Conservation (phyloP, 202 grass and related monocot genomes). For the Setaria viridis region DNA sequence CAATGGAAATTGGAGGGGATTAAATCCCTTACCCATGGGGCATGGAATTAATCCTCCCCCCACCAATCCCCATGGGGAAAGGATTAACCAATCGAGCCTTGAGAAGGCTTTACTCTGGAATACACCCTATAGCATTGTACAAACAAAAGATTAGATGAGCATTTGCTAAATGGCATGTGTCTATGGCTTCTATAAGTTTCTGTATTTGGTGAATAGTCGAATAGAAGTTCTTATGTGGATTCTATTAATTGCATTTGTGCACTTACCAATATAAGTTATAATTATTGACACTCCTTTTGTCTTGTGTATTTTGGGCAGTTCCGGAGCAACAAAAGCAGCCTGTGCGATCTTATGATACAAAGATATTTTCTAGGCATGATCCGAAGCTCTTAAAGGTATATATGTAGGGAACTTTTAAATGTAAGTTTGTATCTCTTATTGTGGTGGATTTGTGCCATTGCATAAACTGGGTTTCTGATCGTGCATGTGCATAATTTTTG, state of each 20-base stretch:
- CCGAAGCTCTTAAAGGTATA: conserved; percentile 76
- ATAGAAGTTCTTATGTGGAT: conserved; percentile 20
- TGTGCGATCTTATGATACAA: conserved; percentile 68
- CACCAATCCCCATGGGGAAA: not conserved
- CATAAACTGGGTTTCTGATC: conserved; percentile 31
- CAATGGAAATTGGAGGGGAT: not conserved
- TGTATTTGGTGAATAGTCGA: conserved; percentile 26
- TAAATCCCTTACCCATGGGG: not conserved
- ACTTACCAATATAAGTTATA: conserved; percentile 24
- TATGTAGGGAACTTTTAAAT: conserved; percentile 38
- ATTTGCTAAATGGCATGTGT: conserved; percentile 36
- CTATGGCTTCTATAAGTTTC: conserved; percentile 37
- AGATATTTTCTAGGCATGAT: conserved; percentile 87
- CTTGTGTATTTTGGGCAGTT: conserved; percentile 48
- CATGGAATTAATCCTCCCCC: not conserved
- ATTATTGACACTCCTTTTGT: conserved; percentile 27
- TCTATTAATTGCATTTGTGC: conserved; percentile 35
- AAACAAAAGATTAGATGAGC: conserved; percentile 19
- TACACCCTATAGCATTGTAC: conserved; percentile 1
- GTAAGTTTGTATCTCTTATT: conserved; percentile 38
- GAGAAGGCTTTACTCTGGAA: conserved; percentile 16
- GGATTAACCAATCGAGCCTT: not conserved
- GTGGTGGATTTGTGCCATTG: conserved; percentile 11
- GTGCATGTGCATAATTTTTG: conserved; percentile 18
- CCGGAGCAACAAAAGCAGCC: conserved; percentile 72